A percentile compares a stretch with the other conserved stretches of the same genome.
Evolutionary conservation across 2,329 filamentous ascomycete genomes (phyloP).

Genomic region (Drechslera avenae): DNA sequence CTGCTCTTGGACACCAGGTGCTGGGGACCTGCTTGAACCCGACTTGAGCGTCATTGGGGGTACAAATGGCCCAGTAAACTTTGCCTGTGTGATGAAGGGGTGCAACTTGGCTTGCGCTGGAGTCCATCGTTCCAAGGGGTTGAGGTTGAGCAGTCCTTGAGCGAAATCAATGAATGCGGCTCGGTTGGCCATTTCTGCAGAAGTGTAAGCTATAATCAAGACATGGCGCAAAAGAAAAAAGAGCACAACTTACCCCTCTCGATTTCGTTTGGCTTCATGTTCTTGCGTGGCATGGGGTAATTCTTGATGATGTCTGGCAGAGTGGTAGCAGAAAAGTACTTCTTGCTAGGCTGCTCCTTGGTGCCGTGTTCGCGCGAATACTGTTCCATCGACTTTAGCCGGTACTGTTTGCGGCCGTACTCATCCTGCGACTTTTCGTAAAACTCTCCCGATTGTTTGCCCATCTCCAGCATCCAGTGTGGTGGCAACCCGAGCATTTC

Average conservation of each 20-base stretch:
- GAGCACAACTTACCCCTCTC: conserved; percentile 76
- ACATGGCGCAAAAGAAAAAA: neutral
- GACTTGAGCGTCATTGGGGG: conserved; percentile 96
- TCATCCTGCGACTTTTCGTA: conserved; percentile 94
- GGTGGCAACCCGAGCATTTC: conserved; percentile 97
- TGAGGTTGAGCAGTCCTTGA: conserved; percentile 88
- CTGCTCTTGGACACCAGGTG: conserved; percentile 92
- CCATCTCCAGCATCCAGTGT: conserved; percentile 99
- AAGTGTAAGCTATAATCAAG: conserved; percentile 17
- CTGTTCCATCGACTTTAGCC: conserved; percentile 96
- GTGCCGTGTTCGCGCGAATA: conserved; percentile 94
- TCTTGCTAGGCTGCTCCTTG: conserved; percentile 99
- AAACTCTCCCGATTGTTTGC: conserved; percentile 96
- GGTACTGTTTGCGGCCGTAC: conserved; percentile 86
- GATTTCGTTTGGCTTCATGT: conserved; percentile 97
- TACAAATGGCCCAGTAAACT: conserved; percentile 94
- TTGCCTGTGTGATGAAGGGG: conserved; percentile 97
- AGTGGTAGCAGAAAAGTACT: conserved; percentile 95
- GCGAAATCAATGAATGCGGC: conserved; percentile 98
- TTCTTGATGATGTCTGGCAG: conserved; percentile 96
- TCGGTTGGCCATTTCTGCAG: conserved; percentile 94
- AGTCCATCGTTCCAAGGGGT: conserved; percentile 95
- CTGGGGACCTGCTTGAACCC: conserved; percentile 82
- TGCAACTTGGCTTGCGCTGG: conserved; percentile 97
- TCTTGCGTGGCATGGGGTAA: conserved; percentile 98